Base-by-base conservation (phyloP, 495 filamentous ascomycete genomes). In the Xylaria sp. region DNA sequence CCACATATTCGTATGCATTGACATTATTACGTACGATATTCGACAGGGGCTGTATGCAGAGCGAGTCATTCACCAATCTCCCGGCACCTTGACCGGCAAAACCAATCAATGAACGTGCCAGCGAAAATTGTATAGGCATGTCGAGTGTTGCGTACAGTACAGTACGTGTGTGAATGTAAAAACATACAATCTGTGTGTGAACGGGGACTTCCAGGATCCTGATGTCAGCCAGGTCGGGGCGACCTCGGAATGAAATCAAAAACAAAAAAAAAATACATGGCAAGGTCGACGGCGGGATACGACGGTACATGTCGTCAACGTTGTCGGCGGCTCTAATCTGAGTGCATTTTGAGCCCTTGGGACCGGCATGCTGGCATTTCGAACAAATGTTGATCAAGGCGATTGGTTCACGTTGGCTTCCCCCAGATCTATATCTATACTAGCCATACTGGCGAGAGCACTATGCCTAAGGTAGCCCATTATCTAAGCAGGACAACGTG, bases 31-130 rank as follows among this genome's bases (percentile, higher is more conserved):
- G 67, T 70, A 64, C 46, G 68, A 70, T 70, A 66, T 31, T 55
- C 35, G 61, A 71, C 69, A 66, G 44, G 69, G 69, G 69, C 41
- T 52, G 33, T 61, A 71, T 71, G 69, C 69, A 66, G n/a, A 66
- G 61, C 69, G 69, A 71, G 69, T 71, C 69, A 71, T 65, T 71
- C 50, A 65, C 69, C 69, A 71, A 71, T 71, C 69, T 71, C 69
- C 61, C 69, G 61, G 69, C 69, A 71, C 61, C 48, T 29, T 44
- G 69, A 66, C 69, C 69, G 37, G 61, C 61, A 58, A 66, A 3
- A n/a, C 69, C 61, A 65, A 66, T 65, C 69, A 71, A 12, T 43
- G 40, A 50, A 29, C 29, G 40, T 50, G 68, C 44, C 67, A 33
- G 44, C 58, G 5, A 40, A 21, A 58, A 4, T 21, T 68, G 41